These are phyloP conservation scores for Xylona heveae DNA, from an alignment of 495 filamentous ascomycete genomes.

Conservation along the genomic window DNA sequence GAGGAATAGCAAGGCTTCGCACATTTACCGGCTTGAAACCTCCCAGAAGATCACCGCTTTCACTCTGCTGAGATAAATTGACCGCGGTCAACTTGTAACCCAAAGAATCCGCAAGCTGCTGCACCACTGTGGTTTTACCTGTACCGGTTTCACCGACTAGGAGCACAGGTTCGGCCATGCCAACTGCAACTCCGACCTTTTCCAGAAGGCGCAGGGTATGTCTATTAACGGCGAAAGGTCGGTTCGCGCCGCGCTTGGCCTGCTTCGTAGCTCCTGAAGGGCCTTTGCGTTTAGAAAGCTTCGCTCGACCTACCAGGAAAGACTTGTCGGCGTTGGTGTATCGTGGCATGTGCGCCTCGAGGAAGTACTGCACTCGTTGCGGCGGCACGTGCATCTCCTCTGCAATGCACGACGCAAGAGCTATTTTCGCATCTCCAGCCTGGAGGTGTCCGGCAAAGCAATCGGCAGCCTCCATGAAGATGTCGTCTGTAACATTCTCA, in stretches of 20 bases:
- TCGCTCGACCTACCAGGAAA: conserved; percentile 47
- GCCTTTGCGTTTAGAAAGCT: conserved; percentile 24
- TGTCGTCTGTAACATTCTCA: conserved; percentile 53
- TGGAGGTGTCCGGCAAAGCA: conserved; percentile 66
- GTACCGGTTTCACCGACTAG: conserved; percentile 96
- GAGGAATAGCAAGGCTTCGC: conserved; percentile 65
- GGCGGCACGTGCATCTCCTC: conserved; percentile 69
- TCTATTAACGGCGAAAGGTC: conserved; percentile 52
- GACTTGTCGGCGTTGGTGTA: conserved; percentile 32
- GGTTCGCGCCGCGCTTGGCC: conserved; percentile 16
- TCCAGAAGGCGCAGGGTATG: conserved; percentile 57
- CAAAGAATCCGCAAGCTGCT: conserved; percentile 67
- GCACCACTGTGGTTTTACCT: conserved; percentile 88
- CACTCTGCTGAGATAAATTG: conserved; percentile 94
- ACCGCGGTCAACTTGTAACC: conserved; percentile 71
- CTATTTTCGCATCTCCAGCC: conserved; percentile 33
- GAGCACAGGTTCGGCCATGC: conserved; percentile 67
- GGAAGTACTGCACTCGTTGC: conserved; percentile 49
- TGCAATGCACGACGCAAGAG: conserved; percentile 47
- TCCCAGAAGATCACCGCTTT: conserved; percentile 78
- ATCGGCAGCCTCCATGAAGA: conserved; percentile 79
- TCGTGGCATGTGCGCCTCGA: conserved; percentile 42
- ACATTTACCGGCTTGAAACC: conserved; percentile 91
- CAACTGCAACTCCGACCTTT: conserved; percentile 62
- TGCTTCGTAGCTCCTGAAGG: conserved; percentile 12